phyloP scores from a whole-genome alignment of 192 early-diverging fungal genomes.

The Piromyces sp. region DNA sequence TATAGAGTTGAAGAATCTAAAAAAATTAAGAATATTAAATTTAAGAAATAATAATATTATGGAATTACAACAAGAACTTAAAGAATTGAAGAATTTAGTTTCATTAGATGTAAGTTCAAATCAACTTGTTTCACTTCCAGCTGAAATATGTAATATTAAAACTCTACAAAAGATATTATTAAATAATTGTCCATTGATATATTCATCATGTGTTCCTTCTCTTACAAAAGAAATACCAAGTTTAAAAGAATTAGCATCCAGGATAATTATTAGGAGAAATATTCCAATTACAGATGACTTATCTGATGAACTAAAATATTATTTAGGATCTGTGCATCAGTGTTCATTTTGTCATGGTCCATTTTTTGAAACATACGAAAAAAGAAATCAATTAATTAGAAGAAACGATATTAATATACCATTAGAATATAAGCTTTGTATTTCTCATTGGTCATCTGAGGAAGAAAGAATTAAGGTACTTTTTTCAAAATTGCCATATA shows the following conservation, averaged over 20 bases:
- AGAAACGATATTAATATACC: conserved; percentile 31
- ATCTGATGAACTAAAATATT: conserved; percentile 36
- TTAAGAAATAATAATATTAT: neutral
- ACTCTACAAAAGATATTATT: neutral
- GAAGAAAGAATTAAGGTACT: conserved; percentile 20
- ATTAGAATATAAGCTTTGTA: conserved; percentile 53
- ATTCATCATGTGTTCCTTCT: neutral
- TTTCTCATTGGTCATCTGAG: conserved; percentile 60
- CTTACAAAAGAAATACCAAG: conserved; percentile 16
- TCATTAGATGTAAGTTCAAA: neutral
- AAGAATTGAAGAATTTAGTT: neutral
- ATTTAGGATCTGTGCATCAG: conserved; percentile 30
- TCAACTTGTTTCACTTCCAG: neutral
- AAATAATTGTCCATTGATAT: neutral
- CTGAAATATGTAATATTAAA: neutral
- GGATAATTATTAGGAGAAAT: conserved; percentile 49
- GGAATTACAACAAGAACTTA: neutral
- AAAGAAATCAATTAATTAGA: conserved; percentile 42
- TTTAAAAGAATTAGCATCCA: conserved; percentile 57
- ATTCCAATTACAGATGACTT: conserved; percentile 29
- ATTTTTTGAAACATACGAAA: conserved; percentile 44
- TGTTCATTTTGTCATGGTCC: conserved; percentile 70
- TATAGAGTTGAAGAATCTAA: neutral
- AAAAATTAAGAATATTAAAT: neutral
- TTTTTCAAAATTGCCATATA: neutral